Conservation (phyloP, 345 rosid species). For the Cardamine resedifolia region DNA sequence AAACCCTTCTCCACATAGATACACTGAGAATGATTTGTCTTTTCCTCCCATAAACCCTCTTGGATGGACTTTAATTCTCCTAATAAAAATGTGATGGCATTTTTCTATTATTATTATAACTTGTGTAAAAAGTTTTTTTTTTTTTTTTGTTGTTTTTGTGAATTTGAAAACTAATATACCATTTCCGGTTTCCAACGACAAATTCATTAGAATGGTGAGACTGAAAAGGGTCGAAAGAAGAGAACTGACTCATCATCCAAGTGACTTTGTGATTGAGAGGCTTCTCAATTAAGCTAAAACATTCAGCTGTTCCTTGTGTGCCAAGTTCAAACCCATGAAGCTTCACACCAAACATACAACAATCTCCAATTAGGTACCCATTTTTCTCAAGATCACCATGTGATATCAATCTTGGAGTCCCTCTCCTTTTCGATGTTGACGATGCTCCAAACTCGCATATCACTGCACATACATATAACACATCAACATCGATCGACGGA, state of each 20-base stretch:
- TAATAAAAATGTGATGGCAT: slow-evolving; percentile 1
- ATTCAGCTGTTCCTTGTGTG: slow-evolving; percentile 18
- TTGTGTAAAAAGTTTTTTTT: background rate
- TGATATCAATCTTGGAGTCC: background rate
- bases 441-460: background rate
- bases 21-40: slow-evolving; percentile 30
- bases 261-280: slow-evolving; percentile 34
- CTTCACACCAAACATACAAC: slow-evolving; percentile 32
- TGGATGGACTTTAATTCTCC: slow-evolving; percentile 29
- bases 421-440: background rate
- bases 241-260: slow-evolving; percentile 29
- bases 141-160: background rate
- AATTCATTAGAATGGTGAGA: slow-evolving; percentile 19
- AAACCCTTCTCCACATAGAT: slow-evolving; percentile 16
- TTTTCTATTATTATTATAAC: background rate
- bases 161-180: background rate
- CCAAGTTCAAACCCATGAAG: background rate
- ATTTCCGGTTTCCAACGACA: slow-evolving; percentile 31
- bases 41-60: background rate
- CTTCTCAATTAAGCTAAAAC: slow-evolving; percentile 28
- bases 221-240: background rate
- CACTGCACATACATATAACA: background rate
- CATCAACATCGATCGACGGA: background rate
- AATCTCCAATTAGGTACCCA: slow-evolving; percentile 27
- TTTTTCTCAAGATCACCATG: slow-evolving; percentile 13